Base-by-base conservation (phyloP, 345 rosid genomes). In the Populus nigra region DNA sequence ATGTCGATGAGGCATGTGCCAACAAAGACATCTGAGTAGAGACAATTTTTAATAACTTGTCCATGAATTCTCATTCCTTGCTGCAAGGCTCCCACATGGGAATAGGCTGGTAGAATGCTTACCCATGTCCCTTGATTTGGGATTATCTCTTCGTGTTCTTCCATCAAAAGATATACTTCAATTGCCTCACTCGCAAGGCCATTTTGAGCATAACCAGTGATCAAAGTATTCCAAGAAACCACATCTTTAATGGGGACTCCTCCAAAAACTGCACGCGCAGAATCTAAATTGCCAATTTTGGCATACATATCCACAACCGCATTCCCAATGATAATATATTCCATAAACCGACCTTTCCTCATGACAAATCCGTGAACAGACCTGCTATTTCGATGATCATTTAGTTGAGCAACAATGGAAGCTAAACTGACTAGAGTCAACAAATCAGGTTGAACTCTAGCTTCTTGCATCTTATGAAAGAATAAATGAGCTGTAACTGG, bases 211-310 rank as follows among this genome's bases (percentile, higher is more conserved):
- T 81, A 91, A 70, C 96, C 93, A 79, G 91, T 80, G 81, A 92
- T 90, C 90, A 94, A 86, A 17, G 94, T 91, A 79, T 92, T 94
- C 97, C 97, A 94, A 47, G 97, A 92, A 57, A 92, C 90, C 57
- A 90, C 93, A 83, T 94, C 86, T 86, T 91, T 94, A 73, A 83
- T 75, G 0, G 87, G 90, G 76, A 90, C 89, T 72, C 68, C 71
- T 78, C 90, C 84, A 78, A 94, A 94, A 74, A 91, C 90, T 74
- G 85, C 93, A 71, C 85, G 68, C 33, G 95, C 95, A 79, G 83
- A 84, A 57, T 94, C 92, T 23, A 89, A 86, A 84, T 80, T 78
- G 72, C 90, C 91, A 83, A 93, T 88, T 85, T 94, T 94, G 59
- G 97, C 91, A 83, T 92, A 94, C 98, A 94, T 92, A 80, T 91